Evolutionary conservation across 1,284 basidiomycete species (phyloP), one percentile per base, ranked within the genome.

Genomic region (Ceratobasidium sp.): DNA sequence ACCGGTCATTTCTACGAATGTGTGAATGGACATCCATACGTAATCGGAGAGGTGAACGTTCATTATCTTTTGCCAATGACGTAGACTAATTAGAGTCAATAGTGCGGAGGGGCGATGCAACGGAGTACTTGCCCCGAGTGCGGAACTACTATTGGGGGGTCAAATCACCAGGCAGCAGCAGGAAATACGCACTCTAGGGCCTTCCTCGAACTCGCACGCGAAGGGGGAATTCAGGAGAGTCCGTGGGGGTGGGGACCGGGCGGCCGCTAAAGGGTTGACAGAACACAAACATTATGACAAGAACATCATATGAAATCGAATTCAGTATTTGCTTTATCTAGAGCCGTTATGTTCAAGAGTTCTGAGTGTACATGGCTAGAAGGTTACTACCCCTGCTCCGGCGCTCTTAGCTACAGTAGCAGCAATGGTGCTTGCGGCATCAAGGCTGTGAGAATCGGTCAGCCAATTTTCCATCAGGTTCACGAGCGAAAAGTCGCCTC

Each of bases 101-200:
- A 91, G 89, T 90, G 90, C 76, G 89, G 90, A 61, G 90, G 89
- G 5, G 90, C 89, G 0, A 87, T 86, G 85, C 23, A 89, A 78
- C 80, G 56, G 2, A 82, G 87, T 3, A 80, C 26, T 4, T 92
- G 91, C 79, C 87, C 88, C 0, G 91, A 92, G 81, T 92, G 91
- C 44, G 63, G 75, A 9, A 20, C 75, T 46, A 28, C n/a, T 1
- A 89, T 92, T 76, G 91, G 91, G 46, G 91, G 91, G 3, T 78
- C 77, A 0, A 10, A 63, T 46, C 89, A 92, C 79, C 79, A 1
- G 20, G 81, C 91, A 3, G 7, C 79, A 3, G 18, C 77, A 0
- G 84, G 85, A 15, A 92, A 92, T 81, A 84, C 83, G 1, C 84
- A 83, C 1, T 88, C 84, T 3, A 73, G 66, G 5, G 89, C 91